Base-by-base conservation (phyloP, 495 filamentous ascomycete species). In the Penicillium coffeae region DNA sequence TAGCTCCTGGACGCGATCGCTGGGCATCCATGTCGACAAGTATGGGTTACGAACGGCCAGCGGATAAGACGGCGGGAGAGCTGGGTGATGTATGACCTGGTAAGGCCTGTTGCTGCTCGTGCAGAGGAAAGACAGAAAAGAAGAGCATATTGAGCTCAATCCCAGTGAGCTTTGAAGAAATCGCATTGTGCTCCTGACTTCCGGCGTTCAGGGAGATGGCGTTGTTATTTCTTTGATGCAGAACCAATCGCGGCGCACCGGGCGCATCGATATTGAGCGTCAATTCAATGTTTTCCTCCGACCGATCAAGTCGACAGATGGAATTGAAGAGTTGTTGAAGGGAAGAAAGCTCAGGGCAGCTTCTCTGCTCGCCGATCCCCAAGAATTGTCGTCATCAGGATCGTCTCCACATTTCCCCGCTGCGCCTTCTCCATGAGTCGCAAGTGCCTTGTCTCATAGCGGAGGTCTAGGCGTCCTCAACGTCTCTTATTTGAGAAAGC, bases 1-100 rank as follows among this genome's bases (percentile, higher is more conserved):
- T 13, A 78, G 49, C 19, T 59, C 58, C 21, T 64, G 43, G 7
- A 70, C 60, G 16, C 62, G 56, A 41, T 72, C 60, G 18, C 70
- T 64, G 4, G 73, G 72, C 56, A 79, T 66, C 73, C 74, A 79
- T 53, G 63, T 48, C 35, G 69, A 74, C 8, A 74, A 52, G 45
- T 74, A 76, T 21, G 73, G 70, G 51, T 69, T 75, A 21, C 68
- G 67, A 3, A 78, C 74, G 7, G 73, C 74, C 13, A 77, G 51
- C 10, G 74, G 74, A 43, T 77, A 77, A 0, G 74, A 74, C 9
- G 72, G 74, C 8, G 74, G 74, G 21, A 60, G 51, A 1, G 52
- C 62, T 14, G 69, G 66, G 12, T 51, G 51, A 48, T 69, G 48
- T 0, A 33, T 51, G 45, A 66, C 32, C 10, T 30, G 34, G 14